Conservation (phyloP, 2,329 filamentous ascomycete genomes). For the Trichocomaceae sp. region DNA sequence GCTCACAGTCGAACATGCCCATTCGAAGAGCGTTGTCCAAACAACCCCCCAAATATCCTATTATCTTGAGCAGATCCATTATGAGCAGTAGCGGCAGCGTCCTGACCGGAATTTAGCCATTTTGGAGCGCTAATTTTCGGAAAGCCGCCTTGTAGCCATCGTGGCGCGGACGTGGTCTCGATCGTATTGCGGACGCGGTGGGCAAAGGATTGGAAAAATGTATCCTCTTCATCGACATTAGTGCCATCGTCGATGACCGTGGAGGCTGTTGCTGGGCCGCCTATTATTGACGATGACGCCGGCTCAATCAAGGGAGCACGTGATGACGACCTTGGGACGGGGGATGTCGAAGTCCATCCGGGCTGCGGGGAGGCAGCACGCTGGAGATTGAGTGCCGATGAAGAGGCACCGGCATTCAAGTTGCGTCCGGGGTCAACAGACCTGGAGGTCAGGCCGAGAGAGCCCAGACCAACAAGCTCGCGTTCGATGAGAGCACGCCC, state of each 20-base stretch:
- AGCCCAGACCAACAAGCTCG: conserved; percentile 62
- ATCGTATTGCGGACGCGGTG: conserved; percentile 89
- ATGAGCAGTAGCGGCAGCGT: conserved; percentile 16
- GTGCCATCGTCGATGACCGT: conserved; percentile 55
- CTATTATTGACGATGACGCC: not conserved
- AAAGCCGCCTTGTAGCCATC: conserved; percentile 68
- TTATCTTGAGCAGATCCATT: conserved; percentile 16
- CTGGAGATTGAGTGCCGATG: conserved; percentile 4
- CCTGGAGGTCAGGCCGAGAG: conserved; percentile 35
- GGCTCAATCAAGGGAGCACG: conserved; percentile 10
- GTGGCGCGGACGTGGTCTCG: conserved; percentile 71
- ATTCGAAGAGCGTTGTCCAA: conserved; percentile 35
- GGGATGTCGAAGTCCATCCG: conserved; percentile 21
- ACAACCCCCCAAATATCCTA: conserved; percentile 31
- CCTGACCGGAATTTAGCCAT: conserved; percentile 63
- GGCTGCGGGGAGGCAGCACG: conserved; percentile 18
- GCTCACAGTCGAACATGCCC: conserved; percentile 35
- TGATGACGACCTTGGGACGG: not conserved
- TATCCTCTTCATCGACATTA: conserved; percentile 50
- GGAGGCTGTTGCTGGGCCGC: conserved; percentile 15
- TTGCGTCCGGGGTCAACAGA: conserved; percentile 25
- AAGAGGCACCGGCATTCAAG: conserved; percentile 12
- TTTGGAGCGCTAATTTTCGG: conserved; percentile 63
- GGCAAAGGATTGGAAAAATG: conserved; percentile 75
- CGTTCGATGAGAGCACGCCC: conserved; percentile 84